Evolutionary conservation across 306 rosid species (phyloP).

Genomic region (Dalbergia oliveri): DNA sequence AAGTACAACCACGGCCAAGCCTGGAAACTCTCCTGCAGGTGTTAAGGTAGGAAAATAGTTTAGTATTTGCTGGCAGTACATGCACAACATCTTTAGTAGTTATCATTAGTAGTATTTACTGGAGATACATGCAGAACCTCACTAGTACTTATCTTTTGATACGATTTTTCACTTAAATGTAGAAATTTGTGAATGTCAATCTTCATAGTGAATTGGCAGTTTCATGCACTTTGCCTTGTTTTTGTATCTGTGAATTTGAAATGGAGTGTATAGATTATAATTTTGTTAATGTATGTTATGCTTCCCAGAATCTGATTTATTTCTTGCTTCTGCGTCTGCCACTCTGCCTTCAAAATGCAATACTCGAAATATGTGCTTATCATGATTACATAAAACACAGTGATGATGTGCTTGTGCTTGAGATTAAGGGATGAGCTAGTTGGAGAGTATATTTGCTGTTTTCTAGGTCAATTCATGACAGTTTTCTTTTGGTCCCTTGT

Average conservation of each 20-base stretch:
- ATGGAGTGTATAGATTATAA: neutral
- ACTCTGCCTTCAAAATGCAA: neutral
- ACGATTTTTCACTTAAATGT: neutral
- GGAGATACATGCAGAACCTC: no score
- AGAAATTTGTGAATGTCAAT: constrained; percentile 8
- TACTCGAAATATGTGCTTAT: neutral
- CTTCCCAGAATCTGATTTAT: constrained; percentile 13
- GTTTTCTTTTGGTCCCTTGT: neutral
- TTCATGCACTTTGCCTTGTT: constrained; percentile 19
- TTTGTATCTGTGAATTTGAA: constrained; percentile 4
- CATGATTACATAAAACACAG: constrained; percentile 6
- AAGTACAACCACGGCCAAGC: constrained; percentile 71
- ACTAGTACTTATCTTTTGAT: no score
- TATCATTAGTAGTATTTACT: neutral
- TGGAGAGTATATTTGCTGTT: neutral
- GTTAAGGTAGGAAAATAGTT: constrained; percentile 58
- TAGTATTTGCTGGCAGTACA: constrained; percentile 30
- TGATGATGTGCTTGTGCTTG: constrained; percentile 19
- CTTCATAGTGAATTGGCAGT: constrained; percentile 22
- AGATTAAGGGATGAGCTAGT: constrained; percentile 1
- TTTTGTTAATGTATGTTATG: neutral
- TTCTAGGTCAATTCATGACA: neutral
- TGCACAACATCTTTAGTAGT: constrained; percentile 8
- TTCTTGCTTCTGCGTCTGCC: neutral
- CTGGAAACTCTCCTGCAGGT: constrained; percentile 75